Conservation (phyloP, 2,329 filamentous ascomycete genomes). For the Penicillium sp. region DNA sequence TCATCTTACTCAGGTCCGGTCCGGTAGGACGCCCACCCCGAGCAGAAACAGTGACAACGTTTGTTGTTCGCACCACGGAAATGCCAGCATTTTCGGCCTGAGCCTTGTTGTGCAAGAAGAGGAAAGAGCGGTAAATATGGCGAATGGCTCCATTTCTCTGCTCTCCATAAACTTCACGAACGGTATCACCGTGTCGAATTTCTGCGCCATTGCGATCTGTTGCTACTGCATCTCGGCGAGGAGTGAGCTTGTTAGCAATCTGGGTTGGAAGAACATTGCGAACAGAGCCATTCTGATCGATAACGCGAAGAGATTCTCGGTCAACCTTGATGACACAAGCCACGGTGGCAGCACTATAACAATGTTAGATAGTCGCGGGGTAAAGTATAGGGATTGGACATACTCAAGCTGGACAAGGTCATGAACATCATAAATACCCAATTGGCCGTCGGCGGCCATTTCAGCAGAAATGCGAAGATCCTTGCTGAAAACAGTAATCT, state of each 20-base stretch:
- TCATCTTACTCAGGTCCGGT: slow-evolving; percentile 86
- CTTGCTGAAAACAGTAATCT: slow-evolving; percentile 97
- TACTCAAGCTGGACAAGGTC: slow-evolving; percentile 91
- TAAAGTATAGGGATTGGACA: slow-evolving; percentile 30
- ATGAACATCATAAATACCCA: slow-evolving; percentile 89
- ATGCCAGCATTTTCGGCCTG: slow-evolving; percentile 85
- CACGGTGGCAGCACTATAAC: slow-evolving; percentile 71
- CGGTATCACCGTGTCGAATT: slow-evolving; percentile 85
- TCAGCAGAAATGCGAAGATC: slow-evolving; percentile 92
- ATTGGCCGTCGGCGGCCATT: slow-evolving; percentile 75
- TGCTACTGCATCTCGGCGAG: slow-evolving; percentile 80
- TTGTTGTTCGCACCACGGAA: slow-evolving; percentile 81
- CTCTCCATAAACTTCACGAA: slow-evolving; percentile 87
- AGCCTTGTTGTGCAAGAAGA: slow-evolving; percentile 84
- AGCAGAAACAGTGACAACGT: slow-evolving; percentile 87
- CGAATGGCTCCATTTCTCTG: slow-evolving; percentile 84
- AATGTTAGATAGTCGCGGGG: slow-evolving; percentile 26
- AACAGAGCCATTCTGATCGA: slow-evolving; percentile 85
- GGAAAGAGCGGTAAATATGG: slow-evolving; percentile 88
- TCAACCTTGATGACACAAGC: slow-evolving; percentile 94
- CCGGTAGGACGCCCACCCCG: slow-evolving; percentile 80
- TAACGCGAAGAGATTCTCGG: slow-evolving; percentile 81
- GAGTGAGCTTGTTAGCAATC: slow-evolving; percentile 83
- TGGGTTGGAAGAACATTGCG: slow-evolving; percentile 85
- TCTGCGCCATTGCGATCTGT: slow-evolving; percentile 92